phyloP scores from a whole-genome alignment of 768 basidiomycete species.

The Pleurotus sapidus region DNA sequence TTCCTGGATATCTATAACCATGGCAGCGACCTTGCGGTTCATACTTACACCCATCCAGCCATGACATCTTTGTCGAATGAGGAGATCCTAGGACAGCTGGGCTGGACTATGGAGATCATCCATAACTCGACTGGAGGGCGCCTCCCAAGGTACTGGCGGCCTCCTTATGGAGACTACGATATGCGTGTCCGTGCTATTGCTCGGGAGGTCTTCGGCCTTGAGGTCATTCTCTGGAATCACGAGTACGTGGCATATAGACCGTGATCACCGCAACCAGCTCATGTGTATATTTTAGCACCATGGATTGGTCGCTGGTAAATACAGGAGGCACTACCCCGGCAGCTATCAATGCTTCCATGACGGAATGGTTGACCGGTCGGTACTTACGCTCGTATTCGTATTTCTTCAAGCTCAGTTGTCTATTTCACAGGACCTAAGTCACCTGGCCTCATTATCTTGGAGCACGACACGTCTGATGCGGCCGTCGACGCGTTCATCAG shows the following conservation, averaged over 20 bases:
- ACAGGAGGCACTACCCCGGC: conserved; percentile 39
- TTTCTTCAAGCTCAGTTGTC: neutral
- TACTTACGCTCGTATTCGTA: conserved; percentile 1
- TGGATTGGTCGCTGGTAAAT: conserved; percentile 67
- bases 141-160: conserved; percentile 75
- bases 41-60: conserved; percentile 74
- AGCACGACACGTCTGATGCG: conserved; percentile 72
- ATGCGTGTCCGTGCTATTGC: conserved; percentile 84
- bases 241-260: conserved; percentile 48
- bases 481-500: conserved; percentile 66
- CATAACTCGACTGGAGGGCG: conserved; percentile 79
- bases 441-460: conserved; percentile 79
- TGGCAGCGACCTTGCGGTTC: conserved; percentile 48
- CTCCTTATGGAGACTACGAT: conserved; percentile 85
- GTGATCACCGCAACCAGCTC: conserved; percentile 16
- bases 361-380: conserved; percentile 56
- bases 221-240: conserved; percentile 87
- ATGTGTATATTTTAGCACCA: conserved; percentile 42
- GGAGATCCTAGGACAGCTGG: conserved; percentile 63
- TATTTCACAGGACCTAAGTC: conserved; percentile 52
- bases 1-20: conserved; percentile 46
- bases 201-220: conserved; percentile 74
- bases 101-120: conserved; percentile 47
- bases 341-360: conserved; percentile 46
- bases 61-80: conserved; percentile 77